A percentile compares a stretch with the other conserved stretches of the same genome.
Conservation (phyloP, 148 eudicot genomes). For the Rhododendron vialii region DNA sequence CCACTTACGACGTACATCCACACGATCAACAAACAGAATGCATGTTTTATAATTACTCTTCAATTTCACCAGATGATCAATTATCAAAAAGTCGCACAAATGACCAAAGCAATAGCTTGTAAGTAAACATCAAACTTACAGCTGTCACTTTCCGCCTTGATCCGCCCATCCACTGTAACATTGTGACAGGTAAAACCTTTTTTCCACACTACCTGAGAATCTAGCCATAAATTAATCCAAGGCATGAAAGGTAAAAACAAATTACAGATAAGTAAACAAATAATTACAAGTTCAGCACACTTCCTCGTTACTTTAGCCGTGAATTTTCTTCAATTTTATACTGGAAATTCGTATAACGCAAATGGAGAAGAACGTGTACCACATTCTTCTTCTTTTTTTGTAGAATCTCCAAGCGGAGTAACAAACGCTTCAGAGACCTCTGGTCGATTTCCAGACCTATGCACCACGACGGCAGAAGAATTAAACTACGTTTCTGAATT, state of each 20-base stretch:
- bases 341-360: background rate
- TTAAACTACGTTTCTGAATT: background rate
- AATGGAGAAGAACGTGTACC: background rate
- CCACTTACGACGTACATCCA: background rate
- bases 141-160: slow-evolving; percentile 79
- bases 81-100: background rate
- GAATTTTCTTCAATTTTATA: background rate
- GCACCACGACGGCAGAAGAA: background rate
- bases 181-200: slow-evolving; percentile 10
- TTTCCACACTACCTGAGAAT: background rate
- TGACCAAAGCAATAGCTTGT: slow-evolving; percentile 1
- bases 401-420: background rate
- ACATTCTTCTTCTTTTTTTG: background rate
- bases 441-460: background rate
- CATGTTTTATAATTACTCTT: background rate
- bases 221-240: slow-evolving; percentile 1
- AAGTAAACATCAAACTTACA: slow-evolving; percentile 36
- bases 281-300: background rate
- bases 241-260: background rate
- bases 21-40: background rate
- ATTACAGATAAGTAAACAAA: background rate
- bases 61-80: background rate
- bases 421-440: background rate
- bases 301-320: background rate
- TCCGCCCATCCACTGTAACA: slow-evolving; percentile 99